A percentile compares a stretch with the other conserved stretches of the same genome.
Evolutionary conservation across 2,329 filamentous ascomycete genomes (phyloP).

Genomic region (Fusarium sp.): DNA sequence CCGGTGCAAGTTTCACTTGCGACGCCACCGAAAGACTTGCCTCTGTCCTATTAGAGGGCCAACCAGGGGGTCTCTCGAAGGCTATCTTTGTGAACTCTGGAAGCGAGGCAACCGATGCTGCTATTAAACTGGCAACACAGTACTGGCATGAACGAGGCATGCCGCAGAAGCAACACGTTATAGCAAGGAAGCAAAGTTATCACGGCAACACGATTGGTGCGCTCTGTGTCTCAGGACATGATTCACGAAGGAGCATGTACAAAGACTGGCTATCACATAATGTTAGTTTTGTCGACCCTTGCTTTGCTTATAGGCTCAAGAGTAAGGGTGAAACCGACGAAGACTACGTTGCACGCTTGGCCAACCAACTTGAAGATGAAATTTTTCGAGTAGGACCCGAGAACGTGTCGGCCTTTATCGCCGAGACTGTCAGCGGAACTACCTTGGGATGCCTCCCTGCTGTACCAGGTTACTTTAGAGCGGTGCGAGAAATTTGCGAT

Average conservation of each 20-base stretch:
- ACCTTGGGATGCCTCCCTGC: neutral
- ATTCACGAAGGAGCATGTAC: conserved; percentile 23
- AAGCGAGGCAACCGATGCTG: conserved; percentile 1
- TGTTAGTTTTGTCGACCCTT: conserved; percentile 41
- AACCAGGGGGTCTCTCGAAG: conserved; percentile 3
- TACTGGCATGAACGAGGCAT: conserved; percentile 57
- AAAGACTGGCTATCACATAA: conserved; percentile 30
- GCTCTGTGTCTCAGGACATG: conserved; percentile 52
- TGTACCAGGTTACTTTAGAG: neutral
- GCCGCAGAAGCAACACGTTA: conserved; percentile 53
- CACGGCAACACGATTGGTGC: conserved; percentile 63
- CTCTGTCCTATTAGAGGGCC: conserved; percentile 38
- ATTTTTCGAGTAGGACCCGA: neutral
- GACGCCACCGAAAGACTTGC: conserved; percentile 47
- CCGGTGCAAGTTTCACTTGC: conserved; percentile 31
- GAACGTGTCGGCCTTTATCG: conserved; percentile 6
- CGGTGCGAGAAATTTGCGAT: conserved; percentile 2
- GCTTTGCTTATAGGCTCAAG: conserved; percentile 32
- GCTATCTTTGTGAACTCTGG: conserved; percentile 7
- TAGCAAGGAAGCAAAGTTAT: conserved; percentile 57
- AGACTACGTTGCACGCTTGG: neutral
- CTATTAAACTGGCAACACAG: conserved; percentile 5
- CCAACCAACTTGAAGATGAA: neutral
- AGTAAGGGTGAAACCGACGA: conserved; percentile 37
- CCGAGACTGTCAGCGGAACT: conserved; percentile 13